Conservation (phyloP, 106 monocot species). For the Iris macrosiphon region DNA sequence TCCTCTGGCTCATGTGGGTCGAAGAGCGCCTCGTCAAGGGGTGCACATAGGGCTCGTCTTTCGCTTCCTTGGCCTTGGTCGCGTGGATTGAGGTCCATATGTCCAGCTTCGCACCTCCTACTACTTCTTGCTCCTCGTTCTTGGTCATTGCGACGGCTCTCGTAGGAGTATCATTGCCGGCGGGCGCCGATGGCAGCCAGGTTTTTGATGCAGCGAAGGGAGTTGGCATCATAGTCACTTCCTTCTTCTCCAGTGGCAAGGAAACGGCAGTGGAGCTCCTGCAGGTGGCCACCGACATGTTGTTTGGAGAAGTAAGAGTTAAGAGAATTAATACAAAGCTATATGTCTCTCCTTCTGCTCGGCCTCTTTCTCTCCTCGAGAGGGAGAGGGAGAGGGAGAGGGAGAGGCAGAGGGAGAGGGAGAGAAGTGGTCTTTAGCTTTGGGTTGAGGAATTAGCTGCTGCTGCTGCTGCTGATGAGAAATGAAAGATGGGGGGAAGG, state of each 20-base stretch:
- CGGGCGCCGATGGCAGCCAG: not conserved
- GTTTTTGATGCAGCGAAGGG: not conserved
- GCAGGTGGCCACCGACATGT: slow-evolving; percentile 22
- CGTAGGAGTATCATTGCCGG: not conserved
- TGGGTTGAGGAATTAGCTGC: not conserved
- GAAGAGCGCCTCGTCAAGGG: slow-evolving; percentile 40
- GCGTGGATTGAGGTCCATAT: slow-evolving; percentile 62
- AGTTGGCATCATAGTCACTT: not conserved
- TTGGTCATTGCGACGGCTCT: not conserved
- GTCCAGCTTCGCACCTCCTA: slow-evolving; percentile 25
- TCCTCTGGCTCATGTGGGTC: slow-evolving; percentile 70
- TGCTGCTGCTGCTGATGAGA: not conserved
- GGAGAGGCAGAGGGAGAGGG: not conserved
- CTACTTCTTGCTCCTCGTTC: too few species aligned
- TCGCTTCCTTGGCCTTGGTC: slow-evolving; percentile 7
- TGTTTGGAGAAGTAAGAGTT: not conserved
- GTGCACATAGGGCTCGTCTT: slow-evolving; percentile 49
- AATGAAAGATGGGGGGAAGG: slow-evolving; percentile 4
- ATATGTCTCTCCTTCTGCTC: not conserved
- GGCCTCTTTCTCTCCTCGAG: not conserved
- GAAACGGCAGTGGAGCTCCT: not conserved
- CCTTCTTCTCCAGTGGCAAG: too few species aligned
- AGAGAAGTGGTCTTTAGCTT: not conserved
- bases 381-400: not conserved
- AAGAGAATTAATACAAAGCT: too few species aligned